A percentile compares a stretch with the other conserved stretches of the same genome.
These are phyloP conservation scores for Amoeboradix gromovi DNA, from an alignment of 371 early-diverging fungal genomes.

Conservation along the genomic window DNA sequence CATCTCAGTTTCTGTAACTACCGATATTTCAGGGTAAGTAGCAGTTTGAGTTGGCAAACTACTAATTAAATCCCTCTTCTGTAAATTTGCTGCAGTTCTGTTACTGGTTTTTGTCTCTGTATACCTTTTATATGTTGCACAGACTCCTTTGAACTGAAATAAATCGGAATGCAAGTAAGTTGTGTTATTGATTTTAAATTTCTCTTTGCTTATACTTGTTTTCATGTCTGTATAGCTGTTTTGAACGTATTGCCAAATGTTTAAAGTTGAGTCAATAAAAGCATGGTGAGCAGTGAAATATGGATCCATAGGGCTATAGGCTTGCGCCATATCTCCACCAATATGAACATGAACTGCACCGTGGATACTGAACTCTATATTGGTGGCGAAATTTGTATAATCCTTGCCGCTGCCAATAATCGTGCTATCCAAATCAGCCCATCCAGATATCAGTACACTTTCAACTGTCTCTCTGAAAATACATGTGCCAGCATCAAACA, in stretches of 20 bases:
- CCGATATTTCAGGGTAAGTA: background rate
- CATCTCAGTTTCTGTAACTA: background rate
- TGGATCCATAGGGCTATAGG: background rate
- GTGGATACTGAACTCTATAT: background rate
- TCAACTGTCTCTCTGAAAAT: background rate
- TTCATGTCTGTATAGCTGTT: too few relatives aligned
- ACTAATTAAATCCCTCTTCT: too few relatives aligned
- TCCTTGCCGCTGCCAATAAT: background rate
- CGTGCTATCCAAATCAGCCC: background rate
- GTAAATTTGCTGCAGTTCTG: too few relatives aligned
- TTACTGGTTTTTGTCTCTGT: too few relatives aligned
- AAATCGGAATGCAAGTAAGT: background rate
- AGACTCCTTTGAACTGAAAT: background rate
- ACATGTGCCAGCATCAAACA: background rate
- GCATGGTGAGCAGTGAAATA: background rate
- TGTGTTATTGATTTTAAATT: background rate
- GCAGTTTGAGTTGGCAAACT: background rate
- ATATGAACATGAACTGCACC: background rate
- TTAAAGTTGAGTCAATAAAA: background rate
- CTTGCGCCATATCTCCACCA: background rate
- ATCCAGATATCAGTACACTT: background rate
- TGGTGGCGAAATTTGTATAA: background rate
- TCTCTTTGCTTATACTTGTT: too few relatives aligned
- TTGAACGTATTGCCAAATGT: background rate
- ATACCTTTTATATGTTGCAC: background rate